Base-by-base conservation (phyloP, 148 eudicot genomes). In the Fagopyrum homotropicum region DNA sequence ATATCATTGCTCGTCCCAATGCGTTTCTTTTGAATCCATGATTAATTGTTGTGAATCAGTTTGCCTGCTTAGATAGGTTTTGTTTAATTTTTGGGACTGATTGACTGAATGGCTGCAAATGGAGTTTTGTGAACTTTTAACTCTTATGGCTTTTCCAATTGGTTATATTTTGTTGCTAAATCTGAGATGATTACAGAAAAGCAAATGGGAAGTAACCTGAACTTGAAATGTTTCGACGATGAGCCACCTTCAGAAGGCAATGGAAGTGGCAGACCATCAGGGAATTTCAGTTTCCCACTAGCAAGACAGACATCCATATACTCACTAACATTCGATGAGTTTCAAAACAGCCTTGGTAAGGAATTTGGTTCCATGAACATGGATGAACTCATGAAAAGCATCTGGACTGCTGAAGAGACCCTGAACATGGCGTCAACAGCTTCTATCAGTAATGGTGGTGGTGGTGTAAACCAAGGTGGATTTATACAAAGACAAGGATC, bases 321-420 rank as follows among this genome's bases (percentile, higher is more conserved):
- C 76, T 89, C 97, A 0, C 81, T 95, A 79, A 95, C 97, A 4
- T 95, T 95, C 10, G 99, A 95, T 43, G 97, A 95, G 85, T 89
- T 92, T 60, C 99, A 88, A 81, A 87, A 29, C 69, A 83, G 96
- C 48, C 51, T 68, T 43, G 91, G 93, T 50, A 95, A 90, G 78
- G 99, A 95, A 78, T 92, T 92, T 50, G 99, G 99, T 59, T 95
- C 99, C 4, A 89, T 95, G 92, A 95, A 95, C 82, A 90, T 95
- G 99, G 99, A 95, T 82, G 99, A 95, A 45, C 76, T 95, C 57
- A 75, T 95, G 45, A 95, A 95, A 78, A 92, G 76, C 80, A 93
- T 93, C 19, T 93, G 98, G 98, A 88, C 81, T 75, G 97, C 92
- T 59, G 98, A 93, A 73, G 98, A 93, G 69, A 84, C 81, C 35